These are phyloP conservation scores for Citrus glauca DNA, from an alignment of 345 rosid genomes.

Conservation along the genomic window DNA sequence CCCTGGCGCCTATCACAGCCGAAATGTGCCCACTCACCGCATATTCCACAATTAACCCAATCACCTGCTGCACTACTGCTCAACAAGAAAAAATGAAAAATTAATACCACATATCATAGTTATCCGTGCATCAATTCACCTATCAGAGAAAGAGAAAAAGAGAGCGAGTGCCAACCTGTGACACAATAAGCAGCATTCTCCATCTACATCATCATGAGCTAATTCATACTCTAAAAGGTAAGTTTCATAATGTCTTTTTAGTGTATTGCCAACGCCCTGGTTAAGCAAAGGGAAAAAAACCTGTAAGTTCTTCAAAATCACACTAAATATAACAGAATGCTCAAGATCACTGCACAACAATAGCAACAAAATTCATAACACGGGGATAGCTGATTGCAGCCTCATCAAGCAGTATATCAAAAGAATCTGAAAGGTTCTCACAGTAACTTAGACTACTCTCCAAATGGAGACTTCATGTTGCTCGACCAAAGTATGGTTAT, in stretches of 20 bases:
- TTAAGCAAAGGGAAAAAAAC: conserved; percentile 4
- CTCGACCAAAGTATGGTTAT: neutral
- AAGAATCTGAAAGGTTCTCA: neutral
- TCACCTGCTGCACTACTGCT: conserved; percentile 99
- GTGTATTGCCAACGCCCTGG: conserved; percentile 96
- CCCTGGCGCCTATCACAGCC: conserved; percentile 99
- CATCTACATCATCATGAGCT: conserved; percentile 98
- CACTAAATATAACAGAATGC: neutral
- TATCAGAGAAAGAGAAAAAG: neutral
- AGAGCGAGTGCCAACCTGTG: conserved; percentile 54
- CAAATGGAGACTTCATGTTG: neutral
- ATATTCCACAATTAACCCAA: conserved; percentile 98
- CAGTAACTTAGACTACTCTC: neutral
- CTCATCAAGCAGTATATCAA: neutral
- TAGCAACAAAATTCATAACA: neutral
- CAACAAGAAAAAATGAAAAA: conserved; percentile 12
- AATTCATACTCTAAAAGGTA: conserved; percentile 92
- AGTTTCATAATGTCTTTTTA: conserved; percentile 94
- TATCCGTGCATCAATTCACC: neutral
- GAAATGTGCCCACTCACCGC: conserved; percentile 99
- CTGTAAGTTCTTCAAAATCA: conserved; percentile 1
- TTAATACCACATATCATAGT: conserved; percentile 16
- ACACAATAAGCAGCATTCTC: conserved; percentile 97
- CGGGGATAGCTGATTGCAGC: neutral
- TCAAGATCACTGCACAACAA: neutral